Evolutionary conservation across 148 eudicot species (phyloP).

Genomic region (Linanthus parryae): DNA sequence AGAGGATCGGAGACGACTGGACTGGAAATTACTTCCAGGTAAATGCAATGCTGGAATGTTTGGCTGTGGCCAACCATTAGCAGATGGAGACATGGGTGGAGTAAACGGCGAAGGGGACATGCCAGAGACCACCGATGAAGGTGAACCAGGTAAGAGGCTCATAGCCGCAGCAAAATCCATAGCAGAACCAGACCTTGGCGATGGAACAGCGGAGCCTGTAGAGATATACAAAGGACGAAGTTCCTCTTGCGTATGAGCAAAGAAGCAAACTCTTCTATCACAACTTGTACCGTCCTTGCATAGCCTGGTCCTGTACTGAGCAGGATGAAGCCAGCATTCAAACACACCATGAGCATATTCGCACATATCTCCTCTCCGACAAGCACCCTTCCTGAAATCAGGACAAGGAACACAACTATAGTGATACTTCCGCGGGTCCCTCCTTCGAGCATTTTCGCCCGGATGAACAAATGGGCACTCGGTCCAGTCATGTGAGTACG

Average conservation of each 20-base stretch:
- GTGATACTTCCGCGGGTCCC: slow-evolving; percentile 79
- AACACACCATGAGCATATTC: slow-evolving; percentile 89
- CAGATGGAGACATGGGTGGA: slow-evolving; percentile 76
- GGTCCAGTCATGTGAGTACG: slow-evolving; percentile 88
- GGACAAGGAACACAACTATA: slow-evolving; percentile 91
- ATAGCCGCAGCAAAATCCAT: slow-evolving; percentile 56
- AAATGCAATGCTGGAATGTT: slow-evolving; percentile 59
- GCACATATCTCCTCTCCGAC: slow-evolving; percentile 73
- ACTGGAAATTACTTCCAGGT: slow-evolving; percentile 61
- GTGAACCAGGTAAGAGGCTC: slow-evolving; percentile 46
- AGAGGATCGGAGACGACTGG: slow-evolving; percentile 66
- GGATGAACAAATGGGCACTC: slow-evolving; percentile 93
- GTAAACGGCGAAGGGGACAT: slow-evolving; percentile 52
- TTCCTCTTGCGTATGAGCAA: slow-evolving; percentile 72
- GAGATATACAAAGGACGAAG: slow-evolving; percentile 65
- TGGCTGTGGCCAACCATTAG: slow-evolving; percentile 45
- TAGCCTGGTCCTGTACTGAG: slow-evolving; percentile 72
- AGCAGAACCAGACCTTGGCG: slow-evolving; percentile 45
- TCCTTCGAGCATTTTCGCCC: slow-evolving; percentile 77
- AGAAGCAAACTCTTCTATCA: slow-evolving; percentile 71
- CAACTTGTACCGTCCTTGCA: slow-evolving; percentile 69
- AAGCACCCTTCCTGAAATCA: slow-evolving; percentile 74
- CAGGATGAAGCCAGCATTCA: slow-evolving; percentile 87
- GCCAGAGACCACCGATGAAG: slow-evolving; percentile 33
- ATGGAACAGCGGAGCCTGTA: slow-evolving; percentile 60